Percentiles rank a stretch among this genome's conserved stretches.
Evolutionary conservation across 2,329 filamentous ascomycete species (phyloP).

Genomic region (Cercospora beticola): DNA sequence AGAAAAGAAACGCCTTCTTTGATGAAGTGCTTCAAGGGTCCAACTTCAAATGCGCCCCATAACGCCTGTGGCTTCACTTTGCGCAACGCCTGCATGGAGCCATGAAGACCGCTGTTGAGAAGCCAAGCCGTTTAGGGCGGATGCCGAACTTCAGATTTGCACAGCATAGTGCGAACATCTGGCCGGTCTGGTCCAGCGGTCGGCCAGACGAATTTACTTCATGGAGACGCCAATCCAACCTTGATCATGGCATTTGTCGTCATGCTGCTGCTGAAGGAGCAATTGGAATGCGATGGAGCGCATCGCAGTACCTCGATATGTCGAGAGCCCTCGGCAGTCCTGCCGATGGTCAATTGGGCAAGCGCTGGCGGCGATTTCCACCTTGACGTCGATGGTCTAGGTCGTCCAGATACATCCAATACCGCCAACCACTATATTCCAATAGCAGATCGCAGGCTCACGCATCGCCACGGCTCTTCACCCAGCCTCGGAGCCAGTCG

Average conservation of each 20-base stretch:
- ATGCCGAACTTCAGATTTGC: neutral
- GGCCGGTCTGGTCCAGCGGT: neutral
- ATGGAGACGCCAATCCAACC: neutral
- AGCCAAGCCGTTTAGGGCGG: neutral
- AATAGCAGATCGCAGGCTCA: constrained; percentile 1
- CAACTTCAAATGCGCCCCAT: neutral
- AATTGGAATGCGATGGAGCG: neutral
- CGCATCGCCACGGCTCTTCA: constrained; percentile 3
- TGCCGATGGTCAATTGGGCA: neutral
- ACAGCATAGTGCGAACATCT: neutral
- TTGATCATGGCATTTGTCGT: neutral
- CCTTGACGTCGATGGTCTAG: neutral
- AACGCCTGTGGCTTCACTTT: neutral
- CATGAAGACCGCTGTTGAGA: neutral
- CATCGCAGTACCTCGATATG: neutral
- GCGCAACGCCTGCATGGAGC: neutral
- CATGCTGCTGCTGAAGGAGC: neutral
- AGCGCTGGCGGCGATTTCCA: neutral
- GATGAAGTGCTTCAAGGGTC: neutral
- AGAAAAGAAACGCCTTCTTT: neutral
- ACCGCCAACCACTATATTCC: neutral
- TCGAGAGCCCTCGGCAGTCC: neutral
- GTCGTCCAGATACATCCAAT: neutral
- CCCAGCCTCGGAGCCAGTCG: constrained; percentile 1
- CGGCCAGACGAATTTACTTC: neutral